Conservation (phyloP, 768 basidiomycete species). For the Lactifluus piperatus region DNA sequence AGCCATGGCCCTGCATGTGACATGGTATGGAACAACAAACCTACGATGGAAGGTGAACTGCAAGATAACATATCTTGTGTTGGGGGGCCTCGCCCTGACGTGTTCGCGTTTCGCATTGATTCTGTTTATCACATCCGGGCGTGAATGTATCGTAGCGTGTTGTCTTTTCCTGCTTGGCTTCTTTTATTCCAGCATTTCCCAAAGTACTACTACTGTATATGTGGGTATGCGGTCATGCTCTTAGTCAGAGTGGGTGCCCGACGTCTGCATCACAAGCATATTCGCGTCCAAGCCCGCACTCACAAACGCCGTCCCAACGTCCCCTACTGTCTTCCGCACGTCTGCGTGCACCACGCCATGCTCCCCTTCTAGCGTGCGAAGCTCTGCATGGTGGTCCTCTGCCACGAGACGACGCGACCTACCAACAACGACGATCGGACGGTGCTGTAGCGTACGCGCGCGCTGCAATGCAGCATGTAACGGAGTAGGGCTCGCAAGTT, state of each 20-base stretch:
- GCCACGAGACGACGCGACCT: conserved; percentile 67
- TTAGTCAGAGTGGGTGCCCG: neutral
- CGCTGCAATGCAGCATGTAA: conserved; percentile 46
- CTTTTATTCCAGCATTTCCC: too few relatives aligned
- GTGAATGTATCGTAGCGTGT: too few relatives aligned
- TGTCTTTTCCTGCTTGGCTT: too few relatives aligned
- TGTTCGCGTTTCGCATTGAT: too few relatives aligned
- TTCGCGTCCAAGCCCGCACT: conserved; percentile 49
- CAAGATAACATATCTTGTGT: too few relatives aligned
- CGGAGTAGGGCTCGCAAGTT: conserved; percentile 46
- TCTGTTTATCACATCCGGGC: too few relatives aligned
- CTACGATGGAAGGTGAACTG: neutral
- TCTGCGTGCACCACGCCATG: conserved; percentile 49
- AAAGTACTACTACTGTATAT: too few relatives aligned
- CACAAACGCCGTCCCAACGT: conserved; percentile 72
- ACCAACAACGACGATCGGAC: conserved; percentile 56
- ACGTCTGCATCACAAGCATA: conserved; percentile 60
- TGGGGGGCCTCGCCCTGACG: too few relatives aligned
- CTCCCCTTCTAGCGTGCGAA: conserved; percentile 52
- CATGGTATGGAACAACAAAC: neutral
- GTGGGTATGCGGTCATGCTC: too few relatives aligned
- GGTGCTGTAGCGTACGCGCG: conserved; percentile 29
- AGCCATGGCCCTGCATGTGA: neutral
- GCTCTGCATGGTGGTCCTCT: conserved; percentile 64
- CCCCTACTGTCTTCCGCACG: conserved; percentile 77